phyloP scores from a whole-genome alignment of 2,329 filamentous ascomycete species.

The Mollisia scopiformis region DNA sequence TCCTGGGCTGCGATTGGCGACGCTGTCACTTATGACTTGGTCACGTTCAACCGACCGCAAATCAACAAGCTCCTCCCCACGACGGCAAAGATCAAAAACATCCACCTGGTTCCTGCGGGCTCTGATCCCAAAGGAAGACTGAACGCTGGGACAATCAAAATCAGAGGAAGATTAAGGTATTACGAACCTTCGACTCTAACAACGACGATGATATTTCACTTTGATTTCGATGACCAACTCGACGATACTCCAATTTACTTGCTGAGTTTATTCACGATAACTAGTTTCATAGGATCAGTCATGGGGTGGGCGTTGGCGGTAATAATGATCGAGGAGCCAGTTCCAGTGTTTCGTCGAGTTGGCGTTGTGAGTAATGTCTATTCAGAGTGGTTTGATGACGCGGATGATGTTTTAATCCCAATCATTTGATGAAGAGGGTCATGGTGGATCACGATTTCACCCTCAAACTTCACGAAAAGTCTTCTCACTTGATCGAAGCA shows the following conservation, averaged over 20 bases:
- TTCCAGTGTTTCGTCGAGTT: not conserved
- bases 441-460: too few relatives aligned
- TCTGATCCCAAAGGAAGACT: slow-evolving; percentile 1
- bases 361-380: not conserved
- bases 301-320: not conserved
- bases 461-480: too few relatives aligned
- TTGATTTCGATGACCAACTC: not conserved
- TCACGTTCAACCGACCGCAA: not conserved
- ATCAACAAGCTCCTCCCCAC: not conserved
- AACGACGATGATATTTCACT: not conserved
- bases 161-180: not conserved
- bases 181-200: not conserved
- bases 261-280: not conserved
- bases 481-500: too few relatives aligned
- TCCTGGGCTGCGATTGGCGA: not conserved
- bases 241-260: not conserved
- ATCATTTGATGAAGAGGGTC: too few relatives aligned
- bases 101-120: not conserved
- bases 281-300: not conserved
- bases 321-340: not conserved
- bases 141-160: not conserved
- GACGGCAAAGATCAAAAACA: not conserved
- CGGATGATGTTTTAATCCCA: not conserved
- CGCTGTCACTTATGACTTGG: not conserved
- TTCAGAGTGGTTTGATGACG: not conserved